phyloP scores from a whole-genome alignment of 2,329 filamentous ascomycete genomes.

The Aspergillus luchuensis region DNA sequence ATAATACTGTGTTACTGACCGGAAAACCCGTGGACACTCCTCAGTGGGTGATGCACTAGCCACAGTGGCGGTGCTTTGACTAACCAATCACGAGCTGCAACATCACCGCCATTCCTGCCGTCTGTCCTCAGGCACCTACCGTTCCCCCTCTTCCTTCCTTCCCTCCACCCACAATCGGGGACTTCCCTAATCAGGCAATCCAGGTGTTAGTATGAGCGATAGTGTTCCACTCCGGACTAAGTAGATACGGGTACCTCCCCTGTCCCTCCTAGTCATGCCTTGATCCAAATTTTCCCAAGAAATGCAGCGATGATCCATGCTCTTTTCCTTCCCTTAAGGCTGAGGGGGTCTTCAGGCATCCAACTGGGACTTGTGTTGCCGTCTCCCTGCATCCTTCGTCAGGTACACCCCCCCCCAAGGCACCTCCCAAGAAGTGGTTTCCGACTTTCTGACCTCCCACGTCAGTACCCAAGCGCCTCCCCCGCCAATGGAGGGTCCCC shows the following conservation, averaged over 20 bases:
- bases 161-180: not conserved
- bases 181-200: no score
- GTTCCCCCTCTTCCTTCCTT: no score
- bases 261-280: no score
- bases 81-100: conserved; percentile 27
- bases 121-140: not conserved
- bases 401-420: not conserved
- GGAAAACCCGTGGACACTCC: not conserved
- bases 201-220: no score
- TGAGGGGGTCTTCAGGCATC: not conserved
- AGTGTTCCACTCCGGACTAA: no score
- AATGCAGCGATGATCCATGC: not conserved
- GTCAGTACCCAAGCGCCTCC: conserved; percentile 16
- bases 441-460: not conserved
- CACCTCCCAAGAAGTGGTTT: not conserved
- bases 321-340: not conserved
- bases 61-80: conserved; percentile 35
- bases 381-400: not conserved
- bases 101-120: conserved; percentile 35
- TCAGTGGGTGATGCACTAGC: conserved; percentile 20
- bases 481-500: conserved; percentile 15
- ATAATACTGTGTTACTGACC: not conserved
- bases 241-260: no score
- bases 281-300: not conserved
- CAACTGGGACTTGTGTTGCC: not conserved